A percentile compares a stretch with the other conserved stretches of the same genome.
These are phyloP conservation scores for Fusarium neocosmosporiellum DNA, from an alignment of 2,329 filamentous ascomycete species.

Conservation along the genomic window DNA sequence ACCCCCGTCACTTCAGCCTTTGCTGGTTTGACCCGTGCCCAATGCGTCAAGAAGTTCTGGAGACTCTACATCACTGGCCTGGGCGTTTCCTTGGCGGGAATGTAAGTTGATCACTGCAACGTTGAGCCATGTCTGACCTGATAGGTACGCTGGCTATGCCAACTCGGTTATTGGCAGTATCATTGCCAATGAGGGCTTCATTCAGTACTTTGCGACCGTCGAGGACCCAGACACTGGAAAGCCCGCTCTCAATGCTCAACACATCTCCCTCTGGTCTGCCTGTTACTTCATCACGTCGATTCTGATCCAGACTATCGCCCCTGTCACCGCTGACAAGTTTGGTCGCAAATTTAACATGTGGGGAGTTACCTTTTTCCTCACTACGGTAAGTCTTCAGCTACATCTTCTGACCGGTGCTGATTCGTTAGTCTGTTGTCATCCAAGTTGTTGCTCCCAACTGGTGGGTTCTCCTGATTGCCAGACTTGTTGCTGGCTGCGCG, in stretches of 20 bases:
- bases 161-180: conserved; percentile 21
- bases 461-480: conserved; percentile 21
- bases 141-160: conserved; percentile 10
- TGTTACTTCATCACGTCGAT: conserved; percentile 16
- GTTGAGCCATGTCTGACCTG: not conserved
- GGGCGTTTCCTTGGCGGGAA: conserved; percentile 17
- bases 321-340: conserved; percentile 9
- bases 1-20: conserved; percentile 5
- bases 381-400: not conserved
- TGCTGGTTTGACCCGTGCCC: conserved; percentile 6
- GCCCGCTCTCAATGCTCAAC: conserved; percentile 9
- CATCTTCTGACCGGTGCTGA: not conserved
- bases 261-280: conserved; percentile 20
- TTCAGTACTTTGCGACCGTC: conserved; percentile 17
- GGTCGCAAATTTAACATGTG: conserved; percentile 24
- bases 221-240: conserved; percentile 16
- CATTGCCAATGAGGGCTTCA: conserved; percentile 20
- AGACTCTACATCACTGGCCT: conserved; percentile 12
- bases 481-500: conserved; percentile 14
- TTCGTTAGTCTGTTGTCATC: conserved; percentile 6
- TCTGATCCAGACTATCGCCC: conserved; percentile 10
- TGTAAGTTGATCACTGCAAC: conserved; percentile 7
- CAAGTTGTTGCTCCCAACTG: conserved; percentile 14
- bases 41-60: conserved; percentile 20
- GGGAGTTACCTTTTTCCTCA: conserved; percentile 19